Evolutionary conservation across 2,329 filamentous ascomycete genomes (phyloP).

Genomic region (Clarireedia paspali): DNA sequence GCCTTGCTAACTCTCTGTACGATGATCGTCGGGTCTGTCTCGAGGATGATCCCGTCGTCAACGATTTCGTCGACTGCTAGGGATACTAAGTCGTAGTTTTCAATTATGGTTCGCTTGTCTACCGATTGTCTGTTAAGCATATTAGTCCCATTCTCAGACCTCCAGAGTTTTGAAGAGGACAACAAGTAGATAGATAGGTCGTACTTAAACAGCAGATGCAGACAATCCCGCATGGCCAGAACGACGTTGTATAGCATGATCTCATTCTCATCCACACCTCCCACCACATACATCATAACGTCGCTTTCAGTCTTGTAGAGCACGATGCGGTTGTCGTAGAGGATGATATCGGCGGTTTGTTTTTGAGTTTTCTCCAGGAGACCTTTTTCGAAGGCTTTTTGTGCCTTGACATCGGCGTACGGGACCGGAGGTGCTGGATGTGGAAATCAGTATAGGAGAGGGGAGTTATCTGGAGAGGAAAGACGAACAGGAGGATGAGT

Average conservation of each 20-base stretch:
- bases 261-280: constrained; percentile 89
- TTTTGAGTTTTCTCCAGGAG: constrained; percentile 93
- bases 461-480: constrained; percentile 40
- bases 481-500: constrained; percentile 27
- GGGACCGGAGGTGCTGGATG: constrained; percentile 47
- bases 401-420: constrained; percentile 83
- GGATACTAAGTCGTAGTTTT: constrained; percentile 96
- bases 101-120: constrained; percentile 94
- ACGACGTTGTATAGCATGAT: constrained; percentile 93
- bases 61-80: constrained; percentile 93
- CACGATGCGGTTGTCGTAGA: constrained; percentile 94
- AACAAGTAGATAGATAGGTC: constrained; percentile 22
- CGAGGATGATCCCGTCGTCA: constrained; percentile 92
- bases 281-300: constrained; percentile 92
- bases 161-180: background rate
- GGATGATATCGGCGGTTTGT: constrained; percentile 89
- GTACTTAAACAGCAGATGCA: constrained; percentile 89
- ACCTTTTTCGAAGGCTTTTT: constrained; percentile 95
- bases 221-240: constrained; percentile 78
- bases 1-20: constrained; percentile 88
- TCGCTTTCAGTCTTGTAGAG: constrained; percentile 98
- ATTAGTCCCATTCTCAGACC: background rate
- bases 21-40: constrained; percentile 93
- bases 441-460: constrained; percentile 19
- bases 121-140: constrained; percentile 66